Conservation (phyloP, 176 grass and related monocot genomes). For the Rhynchospora breviuscula region DNA sequence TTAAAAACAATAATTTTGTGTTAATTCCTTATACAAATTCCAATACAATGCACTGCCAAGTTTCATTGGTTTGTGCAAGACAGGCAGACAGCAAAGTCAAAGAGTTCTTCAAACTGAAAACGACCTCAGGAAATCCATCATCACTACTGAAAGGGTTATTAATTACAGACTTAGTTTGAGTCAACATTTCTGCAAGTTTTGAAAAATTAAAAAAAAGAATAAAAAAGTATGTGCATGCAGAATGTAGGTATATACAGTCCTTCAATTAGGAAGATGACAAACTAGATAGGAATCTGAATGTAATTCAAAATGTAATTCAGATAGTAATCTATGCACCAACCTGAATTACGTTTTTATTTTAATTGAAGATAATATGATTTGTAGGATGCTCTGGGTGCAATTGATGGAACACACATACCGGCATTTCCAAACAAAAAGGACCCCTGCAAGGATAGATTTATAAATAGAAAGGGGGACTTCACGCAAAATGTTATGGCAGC, state of each 20-base stretch:
- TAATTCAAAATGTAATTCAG: too few species aligned
- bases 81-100: slow-evolving; percentile 57
- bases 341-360: too few species aligned
- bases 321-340: too few species aligned
- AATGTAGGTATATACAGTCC: background rate
- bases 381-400: too few species aligned
- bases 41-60: background rate
- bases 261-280: slow-evolving; percentile 6
- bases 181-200: background rate
- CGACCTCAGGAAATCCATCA: slow-evolving; percentile 68
- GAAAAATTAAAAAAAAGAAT: background rate
- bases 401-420: too few species aligned
- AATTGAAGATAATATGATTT: too few species aligned
- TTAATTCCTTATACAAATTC: slow-evolving; percentile 4
- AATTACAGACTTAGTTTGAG: slow-evolving; percentile 15
- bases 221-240: background rate
- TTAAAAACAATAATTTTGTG: slow-evolving; percentile 31
- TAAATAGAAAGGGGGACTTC: too few species aligned
- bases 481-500: too few species aligned
- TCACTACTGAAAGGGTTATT: slow-evolving; percentile 51
- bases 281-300: too few species aligned
- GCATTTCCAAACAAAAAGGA: too few species aligned
- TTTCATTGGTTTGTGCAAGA: background rate
- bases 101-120: slow-evolving; percentile 68
- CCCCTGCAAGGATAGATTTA: too few species aligned